Evolutionary conservation across 305 asterid species (phyloP).

Genomic region (Fraxinus paxiana): DNA sequence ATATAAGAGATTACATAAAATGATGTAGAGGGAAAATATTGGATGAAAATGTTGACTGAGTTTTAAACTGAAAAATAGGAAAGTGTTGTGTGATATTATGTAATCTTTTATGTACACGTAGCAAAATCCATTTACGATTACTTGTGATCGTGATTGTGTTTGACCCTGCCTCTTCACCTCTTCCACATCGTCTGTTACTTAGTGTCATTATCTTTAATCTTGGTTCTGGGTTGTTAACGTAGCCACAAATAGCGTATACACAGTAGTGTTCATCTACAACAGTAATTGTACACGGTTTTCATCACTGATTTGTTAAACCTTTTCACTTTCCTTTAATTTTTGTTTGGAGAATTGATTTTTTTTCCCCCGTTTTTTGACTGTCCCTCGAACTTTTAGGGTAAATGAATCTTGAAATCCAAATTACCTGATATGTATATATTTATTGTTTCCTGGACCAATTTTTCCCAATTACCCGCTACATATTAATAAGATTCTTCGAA

Average conservation of each 20-base stretch:
- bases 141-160: neutral
- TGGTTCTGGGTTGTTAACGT: neutral
- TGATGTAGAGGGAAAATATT: too few relatives aligned
- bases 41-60: too few relatives aligned
- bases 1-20: too few relatives aligned
- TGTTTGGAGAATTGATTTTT: neutral
- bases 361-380: neutral
- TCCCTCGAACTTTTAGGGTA: neutral
- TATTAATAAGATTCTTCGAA: neutral
- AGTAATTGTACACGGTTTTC: neutral
- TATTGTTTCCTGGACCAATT: neutral
- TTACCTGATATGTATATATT: neutral
- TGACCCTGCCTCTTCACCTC: neutral
- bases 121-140: too few relatives aligned
- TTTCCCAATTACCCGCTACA: neutral
- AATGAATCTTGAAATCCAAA: neutral
- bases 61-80: too few relatives aligned
- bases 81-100: too few relatives aligned
- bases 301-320: neutral
- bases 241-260: neutral
- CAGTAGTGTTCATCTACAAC: neutral
- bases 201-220: neutral
- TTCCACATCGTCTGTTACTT: neutral
- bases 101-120: too few relatives aligned
- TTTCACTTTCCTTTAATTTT: neutral